phyloP scores from a whole-genome alignment of 2,329 filamentous ascomycete genomes.

The Chaetothyriales sp. region DNA sequence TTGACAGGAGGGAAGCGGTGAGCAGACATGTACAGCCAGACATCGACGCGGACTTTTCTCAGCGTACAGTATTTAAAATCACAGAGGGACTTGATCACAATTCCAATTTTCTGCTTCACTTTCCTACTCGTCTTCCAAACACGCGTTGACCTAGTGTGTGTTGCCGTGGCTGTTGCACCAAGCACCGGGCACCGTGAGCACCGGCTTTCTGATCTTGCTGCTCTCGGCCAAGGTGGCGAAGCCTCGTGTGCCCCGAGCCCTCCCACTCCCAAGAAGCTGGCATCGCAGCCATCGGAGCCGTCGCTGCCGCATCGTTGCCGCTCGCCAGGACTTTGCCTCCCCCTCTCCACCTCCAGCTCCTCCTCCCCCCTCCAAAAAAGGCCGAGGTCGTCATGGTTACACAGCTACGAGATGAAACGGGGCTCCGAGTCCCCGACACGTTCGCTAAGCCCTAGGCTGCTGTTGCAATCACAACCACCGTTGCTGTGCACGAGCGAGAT shows the following conservation, averaged over 20 bases:
- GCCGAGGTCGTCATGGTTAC: neutral
- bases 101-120: neutral
- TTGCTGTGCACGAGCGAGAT: neutral
- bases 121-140: neutral
- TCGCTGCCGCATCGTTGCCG: neutral
- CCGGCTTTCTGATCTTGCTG: neutral
- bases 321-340: neutral
- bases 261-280: no score
- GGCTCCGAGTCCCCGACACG: neutral
- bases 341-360: no score
- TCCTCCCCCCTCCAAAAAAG: no score
- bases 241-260: neutral
- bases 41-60: neutral
- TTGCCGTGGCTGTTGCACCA: neutral
- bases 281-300: no score
- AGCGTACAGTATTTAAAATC: neutral
- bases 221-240: neutral
- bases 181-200: neutral
- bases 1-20: neutral
- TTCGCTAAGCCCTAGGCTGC: neutral
- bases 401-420: neutral
- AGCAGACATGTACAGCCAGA: neutral
- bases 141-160: neutral
- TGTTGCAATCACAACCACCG: neutral
- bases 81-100: neutral